Evolutionary conservation across 2,329 filamentous ascomycete genomes (phyloP).

Genomic region (Calonectria henricotiae): DNA sequence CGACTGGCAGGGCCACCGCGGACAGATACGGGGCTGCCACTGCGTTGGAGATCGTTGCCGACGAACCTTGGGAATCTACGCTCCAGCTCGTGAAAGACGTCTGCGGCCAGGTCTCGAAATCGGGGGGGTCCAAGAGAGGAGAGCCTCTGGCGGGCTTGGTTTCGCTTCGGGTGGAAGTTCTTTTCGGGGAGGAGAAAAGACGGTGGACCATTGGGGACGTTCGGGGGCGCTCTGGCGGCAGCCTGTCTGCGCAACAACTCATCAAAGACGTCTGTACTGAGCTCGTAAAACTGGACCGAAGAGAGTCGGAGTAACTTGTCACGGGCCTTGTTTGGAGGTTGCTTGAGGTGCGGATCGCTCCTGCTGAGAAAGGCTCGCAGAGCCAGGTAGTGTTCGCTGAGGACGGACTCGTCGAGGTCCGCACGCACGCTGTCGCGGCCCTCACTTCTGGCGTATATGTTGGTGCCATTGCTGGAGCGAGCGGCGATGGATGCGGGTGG

Average conservation of each 20-base stretch:
- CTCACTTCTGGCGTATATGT: slow-evolving; percentile 76
- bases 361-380: slow-evolving; percentile 83
- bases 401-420: slow-evolving; percentile 75
- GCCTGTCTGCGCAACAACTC: slow-evolving; percentile 91
- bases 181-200: slow-evolving; percentile 86
- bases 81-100: slow-evolving; percentile 96
- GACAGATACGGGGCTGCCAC: slow-evolving; percentile 78
- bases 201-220: slow-evolving; percentile 72
- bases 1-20: slow-evolving; percentile 73
- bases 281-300: slow-evolving; percentile 93
- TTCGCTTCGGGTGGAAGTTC: slow-evolving; percentile 95
- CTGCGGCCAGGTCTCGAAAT: slow-evolving; percentile 93
- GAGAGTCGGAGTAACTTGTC: slow-evolving; percentile 95
- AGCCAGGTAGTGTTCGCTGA: slow-evolving; percentile 86
- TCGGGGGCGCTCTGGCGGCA: slow-evolving; percentile 70
- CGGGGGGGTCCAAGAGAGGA: slow-evolving; percentile 89
- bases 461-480: slow-evolving; percentile 86
- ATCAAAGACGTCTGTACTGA: slow-evolving; percentile 98
- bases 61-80: slow-evolving; percentile 89
- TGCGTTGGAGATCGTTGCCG: slow-evolving; percentile 77
- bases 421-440: slow-evolving; percentile 71
- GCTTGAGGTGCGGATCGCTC: slow-evolving; percentile 83
- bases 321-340: slow-evolving; percentile 88
- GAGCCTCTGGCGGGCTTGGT: slow-evolving; percentile 96
- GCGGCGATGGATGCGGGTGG: slow-evolving; percentile 91